These are phyloP conservation scores for Toxicodendron radicans DNA, from an alignment of 345 rosid genomes.

Conservation along the genomic window DNA sequence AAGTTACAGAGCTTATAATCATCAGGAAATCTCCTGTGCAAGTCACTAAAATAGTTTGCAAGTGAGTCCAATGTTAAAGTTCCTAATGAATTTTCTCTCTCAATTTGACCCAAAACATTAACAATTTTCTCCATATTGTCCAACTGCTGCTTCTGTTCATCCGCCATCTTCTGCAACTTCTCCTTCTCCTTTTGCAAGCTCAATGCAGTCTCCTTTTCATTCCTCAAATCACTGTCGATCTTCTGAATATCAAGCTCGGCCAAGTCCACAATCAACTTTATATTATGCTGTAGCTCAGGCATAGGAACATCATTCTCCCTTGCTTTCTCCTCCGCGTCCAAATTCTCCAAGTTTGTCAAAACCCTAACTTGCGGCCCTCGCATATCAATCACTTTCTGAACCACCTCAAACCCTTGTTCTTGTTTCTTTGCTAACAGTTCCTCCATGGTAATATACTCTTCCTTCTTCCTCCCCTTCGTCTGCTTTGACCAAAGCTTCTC, in stretches of 20 bases:
- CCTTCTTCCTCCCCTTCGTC: constrained; percentile 43
- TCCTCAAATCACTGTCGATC: constrained; percentile 78
- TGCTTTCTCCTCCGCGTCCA: constrained; percentile 88
- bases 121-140: constrained; percentile 62
- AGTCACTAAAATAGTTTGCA: constrained; percentile 47
- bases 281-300: constrained; percentile 92
- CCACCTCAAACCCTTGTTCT: constrained; percentile 73
- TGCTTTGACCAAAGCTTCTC: constrained; percentile 73
- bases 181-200: constrained; percentile 83
- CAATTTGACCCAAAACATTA: constrained; percentile 46
- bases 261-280: constrained; percentile 73
- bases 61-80: constrained; percentile 62
- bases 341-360: constrained; percentile 82
- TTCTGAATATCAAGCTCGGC: constrained; percentile 87
- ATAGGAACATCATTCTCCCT: constrained; percentile 83
- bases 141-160: constrained; percentile 53
- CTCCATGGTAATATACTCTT: constrained; percentile 59
- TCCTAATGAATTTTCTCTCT: constrained; percentile 56
- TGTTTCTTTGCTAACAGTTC: constrained; percentile 76
- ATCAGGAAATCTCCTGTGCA: constrained; percentile 53
- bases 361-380: constrained; percentile 87
- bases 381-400: constrained; percentile 92
- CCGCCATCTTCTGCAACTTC: constrained; percentile 55
- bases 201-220: constrained; percentile 78
- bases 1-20: constrained; percentile 81